A percentile compares a stretch with the other conserved stretches of the same genome.
These are phyloP conservation scores for Nitzschia putrida DNA, from an alignment of 108 stramenopile genomes.

Conservation along the genomic window DNA sequence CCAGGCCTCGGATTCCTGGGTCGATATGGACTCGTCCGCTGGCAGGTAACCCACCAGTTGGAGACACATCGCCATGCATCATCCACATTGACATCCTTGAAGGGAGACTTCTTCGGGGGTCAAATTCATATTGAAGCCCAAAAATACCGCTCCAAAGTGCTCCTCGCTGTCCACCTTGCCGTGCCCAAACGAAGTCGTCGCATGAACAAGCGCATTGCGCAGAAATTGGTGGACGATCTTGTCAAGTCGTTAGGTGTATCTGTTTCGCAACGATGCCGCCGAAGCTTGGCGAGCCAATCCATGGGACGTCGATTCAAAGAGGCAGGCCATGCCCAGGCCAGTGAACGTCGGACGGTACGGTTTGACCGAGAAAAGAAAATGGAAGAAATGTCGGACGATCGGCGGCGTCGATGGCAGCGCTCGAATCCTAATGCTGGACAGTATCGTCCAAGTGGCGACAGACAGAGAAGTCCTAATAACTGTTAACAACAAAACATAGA, in stretches of 20 bases:
- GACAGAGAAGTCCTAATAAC: conserved; percentile 54
- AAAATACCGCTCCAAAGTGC: conserved; percentile 16
- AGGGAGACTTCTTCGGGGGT: conserved; percentile 75
- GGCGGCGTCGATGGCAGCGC: conserved; percentile 77
- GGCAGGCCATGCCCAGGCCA: conserved; percentile 46
- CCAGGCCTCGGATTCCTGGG: conserved; percentile 64
- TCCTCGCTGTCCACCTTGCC: conserved; percentile 28
- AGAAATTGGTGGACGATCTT: conserved; percentile 30
- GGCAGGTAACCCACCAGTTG: conserved; percentile 29
- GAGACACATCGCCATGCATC: conserved; percentile 25
- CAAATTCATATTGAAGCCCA: conserved; percentile 48
- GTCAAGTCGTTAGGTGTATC: conserved; percentile 57
- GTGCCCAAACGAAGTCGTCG: conserved; percentile 57
- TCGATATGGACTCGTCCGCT: conserved; percentile 64
- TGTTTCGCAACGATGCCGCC: conserved; percentile 43
- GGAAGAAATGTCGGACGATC: conserved; percentile 83
- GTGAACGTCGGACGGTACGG: conserved; percentile 55
- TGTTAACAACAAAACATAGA: conserved; percentile 20
- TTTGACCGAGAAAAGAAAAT: conserved; percentile 62
- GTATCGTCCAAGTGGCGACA: conserved; percentile 73
- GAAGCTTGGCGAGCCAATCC: conserved; percentile 51
- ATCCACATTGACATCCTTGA: conserved; percentile 51
- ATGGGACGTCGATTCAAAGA: conserved; percentile 58
- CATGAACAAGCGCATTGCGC: conserved; percentile 16
- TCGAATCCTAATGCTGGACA: conserved; percentile 77